Percentiles rank a stretch among this genome's conserved stretches.
Evolutionary conservation across 2,329 filamentous ascomycete species (phyloP).

Genomic region (Monosporascus sp.): DNA sequence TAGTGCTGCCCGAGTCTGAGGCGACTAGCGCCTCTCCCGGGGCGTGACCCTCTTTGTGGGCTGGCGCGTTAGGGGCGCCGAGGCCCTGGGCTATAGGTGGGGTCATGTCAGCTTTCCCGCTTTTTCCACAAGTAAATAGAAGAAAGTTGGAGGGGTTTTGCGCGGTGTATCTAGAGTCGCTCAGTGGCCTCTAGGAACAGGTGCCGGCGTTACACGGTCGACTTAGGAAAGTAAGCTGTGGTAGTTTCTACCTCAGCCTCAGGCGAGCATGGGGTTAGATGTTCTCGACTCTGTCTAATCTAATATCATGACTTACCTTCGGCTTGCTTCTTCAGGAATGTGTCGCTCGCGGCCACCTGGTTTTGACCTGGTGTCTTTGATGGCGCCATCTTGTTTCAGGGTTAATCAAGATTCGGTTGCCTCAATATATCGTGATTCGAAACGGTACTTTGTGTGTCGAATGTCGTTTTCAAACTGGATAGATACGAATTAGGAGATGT

Average conservation of each 20-base stretch:
- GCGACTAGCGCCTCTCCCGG: slow-evolving; percentile 19
- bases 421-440: background rate
- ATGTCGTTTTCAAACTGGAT: background rate
- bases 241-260: background rate
- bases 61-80: slow-evolving; percentile 18
- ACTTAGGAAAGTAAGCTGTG: background rate
- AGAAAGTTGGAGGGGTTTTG: background rate
- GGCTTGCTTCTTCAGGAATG: slow-evolving; percentile 19
- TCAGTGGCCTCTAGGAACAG: background rate
- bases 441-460: background rate
- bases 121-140: slow-evolving; percentile 1
- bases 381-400: slow-evolving; percentile 6
- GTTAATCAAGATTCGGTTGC: background rate
- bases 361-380: slow-evolving; percentile 21
- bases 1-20: slow-evolving; percentile 16
- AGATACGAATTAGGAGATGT: background rate
- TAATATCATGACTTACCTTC: slow-evolving; percentile 7
- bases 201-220: background rate
- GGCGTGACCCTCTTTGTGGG: slow-evolving; percentile 17
- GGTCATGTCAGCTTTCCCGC: background rate
- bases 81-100: slow-evolving; percentile 17
- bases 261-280: background rate
- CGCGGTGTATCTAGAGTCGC: background rate
- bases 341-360: slow-evolving; percentile 18
- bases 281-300: background rate